Evolutionary conservation across 306 rosid genomes (phyloP).

Genomic region (Castanea sativa): DNA sequence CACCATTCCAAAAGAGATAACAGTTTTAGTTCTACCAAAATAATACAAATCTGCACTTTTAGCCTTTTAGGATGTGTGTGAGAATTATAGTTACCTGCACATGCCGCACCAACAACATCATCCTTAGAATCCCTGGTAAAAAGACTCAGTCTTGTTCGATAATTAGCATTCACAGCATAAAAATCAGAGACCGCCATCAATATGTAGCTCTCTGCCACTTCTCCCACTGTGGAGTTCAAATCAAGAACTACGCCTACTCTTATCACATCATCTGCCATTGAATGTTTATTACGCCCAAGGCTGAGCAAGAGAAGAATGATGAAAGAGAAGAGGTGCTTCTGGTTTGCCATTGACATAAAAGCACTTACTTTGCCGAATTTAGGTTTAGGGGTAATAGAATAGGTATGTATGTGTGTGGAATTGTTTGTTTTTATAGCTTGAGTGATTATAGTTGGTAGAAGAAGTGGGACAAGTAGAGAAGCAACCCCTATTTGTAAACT

Average conservation of each 20-base stretch:
- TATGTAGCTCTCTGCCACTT: conserved; percentile 9
- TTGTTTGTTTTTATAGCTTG: too few relatives aligned
- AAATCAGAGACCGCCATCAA: conserved; percentile 25
- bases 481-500: too few relatives aligned
- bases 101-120: conserved; percentile 25
- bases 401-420: too few relatives aligned
- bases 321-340: background rate
- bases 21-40: too few relatives aligned
- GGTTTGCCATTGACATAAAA: background rate
- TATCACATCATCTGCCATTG: conserved; percentile 2
- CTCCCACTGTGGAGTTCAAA: conserved; percentile 12
- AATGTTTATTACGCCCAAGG: background rate
- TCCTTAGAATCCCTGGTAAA: too few relatives aligned
- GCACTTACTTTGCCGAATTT: too few relatives aligned
- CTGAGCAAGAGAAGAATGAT: background rate
- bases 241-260: conserved; percentile 31
- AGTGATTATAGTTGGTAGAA: too few relatives aligned
- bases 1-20: too few relatives aligned
- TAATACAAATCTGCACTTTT: too few relatives aligned
- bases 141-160: too few relatives aligned
- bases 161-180: conserved; percentile 7
- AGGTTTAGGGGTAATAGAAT: too few relatives aligned
- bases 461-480: too few relatives aligned
- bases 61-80: background rate
- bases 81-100: conserved; percentile 13